phyloP scores from a whole-genome alignment of 2,329 filamentous ascomycete genomes.

The Neofusicoccum kwambonambiense region DNA sequence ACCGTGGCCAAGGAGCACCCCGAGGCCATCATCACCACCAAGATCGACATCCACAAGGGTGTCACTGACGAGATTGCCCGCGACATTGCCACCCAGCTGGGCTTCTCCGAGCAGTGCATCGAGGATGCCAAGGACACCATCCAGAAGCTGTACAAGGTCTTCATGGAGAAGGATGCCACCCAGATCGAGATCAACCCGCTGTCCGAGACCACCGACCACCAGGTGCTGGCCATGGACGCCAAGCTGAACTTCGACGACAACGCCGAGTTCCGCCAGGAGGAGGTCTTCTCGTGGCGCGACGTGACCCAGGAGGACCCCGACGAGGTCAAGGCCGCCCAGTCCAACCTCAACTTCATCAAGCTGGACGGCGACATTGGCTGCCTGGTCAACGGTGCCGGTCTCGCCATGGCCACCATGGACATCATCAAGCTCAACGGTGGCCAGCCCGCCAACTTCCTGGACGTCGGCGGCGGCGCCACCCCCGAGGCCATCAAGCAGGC shows the following conservation, averaged over 20 bases:
- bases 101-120: constrained; percentile 97
- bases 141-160: constrained; percentile 98
- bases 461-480: constrained; percentile 96
- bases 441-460: constrained; percentile 94
- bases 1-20: constrained; percentile 96
- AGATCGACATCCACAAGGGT: constrained; percentile 89
- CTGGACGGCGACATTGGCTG: constrained; percentile 99
- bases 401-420: constrained; percentile 99
- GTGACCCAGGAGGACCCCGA: constrained; percentile 94
- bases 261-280: constrained; percentile 96
- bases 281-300: constrained; percentile 91
- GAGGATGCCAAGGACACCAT: constrained; percentile 94
- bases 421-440: constrained; percentile 99
- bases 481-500: constrained; percentile 95
- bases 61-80: constrained; percentile 94
- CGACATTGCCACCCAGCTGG: constrained; percentile 85
- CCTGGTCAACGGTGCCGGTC: constrained; percentile 96
- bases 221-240: constrained; percentile 98
- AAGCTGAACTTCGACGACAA: constrained; percentile 99
- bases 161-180: constrained; percentile 96
- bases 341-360: constrained; percentile 99
- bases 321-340: constrained; percentile 94
- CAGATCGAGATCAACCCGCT: constrained; percentile 99
- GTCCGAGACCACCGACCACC: constrained; percentile 95
- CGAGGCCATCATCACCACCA: constrained; percentile 90